phyloP scores from a whole-genome alignment of 208 protist genomes.

The Acanthamoeba healyi region DNA sequence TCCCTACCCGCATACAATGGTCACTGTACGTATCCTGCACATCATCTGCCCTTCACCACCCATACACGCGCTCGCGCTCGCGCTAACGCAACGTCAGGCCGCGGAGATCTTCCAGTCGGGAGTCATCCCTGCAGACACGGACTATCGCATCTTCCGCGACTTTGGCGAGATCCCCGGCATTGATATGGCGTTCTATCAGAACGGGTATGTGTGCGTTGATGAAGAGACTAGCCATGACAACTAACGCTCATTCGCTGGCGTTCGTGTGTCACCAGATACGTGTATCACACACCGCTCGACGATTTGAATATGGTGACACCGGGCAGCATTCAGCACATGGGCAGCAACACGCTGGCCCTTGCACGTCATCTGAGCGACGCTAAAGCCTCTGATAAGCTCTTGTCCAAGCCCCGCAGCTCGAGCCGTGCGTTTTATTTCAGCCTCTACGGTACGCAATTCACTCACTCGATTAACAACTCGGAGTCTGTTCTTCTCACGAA shows the following conservation, averaged over 20 bases:
- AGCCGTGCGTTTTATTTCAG: slow-evolving; percentile 38
- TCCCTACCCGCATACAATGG: slow-evolving; percentile 72
- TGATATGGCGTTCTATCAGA: slow-evolving; percentile 77
- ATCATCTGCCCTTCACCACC: too few relatives aligned
- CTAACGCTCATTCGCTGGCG: background rate
- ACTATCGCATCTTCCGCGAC: slow-evolving; percentile 84
- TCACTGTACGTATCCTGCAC: background rate
- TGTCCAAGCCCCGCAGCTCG: background rate
- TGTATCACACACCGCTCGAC: slow-evolving; percentile 81
- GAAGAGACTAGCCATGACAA: background rate
- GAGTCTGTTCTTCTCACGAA: too few relatives aligned
- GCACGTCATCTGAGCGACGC: slow-evolving; percentile 1
- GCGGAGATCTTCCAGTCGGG: slow-evolving; percentile 80
- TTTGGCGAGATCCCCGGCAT: slow-evolving; percentile 79
- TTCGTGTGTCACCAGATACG: slow-evolving; percentile 23
- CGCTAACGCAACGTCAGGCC: background rate
- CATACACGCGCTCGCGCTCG: background rate
- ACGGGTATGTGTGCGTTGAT: slow-evolving; percentile 32
- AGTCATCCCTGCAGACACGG: slow-evolving; percentile 78
- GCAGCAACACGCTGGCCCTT: slow-evolving; percentile 75
- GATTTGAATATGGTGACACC: slow-evolving; percentile 1
- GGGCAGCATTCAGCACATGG: slow-evolving; percentile 78
- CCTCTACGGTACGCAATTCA: background rate
- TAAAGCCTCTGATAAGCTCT: background rate
- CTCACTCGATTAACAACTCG: too few relatives aligned